Percentiles rank a stretch among this genome's conserved stretches.
Evolutionary conservation across 2,329 filamentous ascomycete genomes (phyloP).

Genomic region (Penicillium sp.): DNA sequence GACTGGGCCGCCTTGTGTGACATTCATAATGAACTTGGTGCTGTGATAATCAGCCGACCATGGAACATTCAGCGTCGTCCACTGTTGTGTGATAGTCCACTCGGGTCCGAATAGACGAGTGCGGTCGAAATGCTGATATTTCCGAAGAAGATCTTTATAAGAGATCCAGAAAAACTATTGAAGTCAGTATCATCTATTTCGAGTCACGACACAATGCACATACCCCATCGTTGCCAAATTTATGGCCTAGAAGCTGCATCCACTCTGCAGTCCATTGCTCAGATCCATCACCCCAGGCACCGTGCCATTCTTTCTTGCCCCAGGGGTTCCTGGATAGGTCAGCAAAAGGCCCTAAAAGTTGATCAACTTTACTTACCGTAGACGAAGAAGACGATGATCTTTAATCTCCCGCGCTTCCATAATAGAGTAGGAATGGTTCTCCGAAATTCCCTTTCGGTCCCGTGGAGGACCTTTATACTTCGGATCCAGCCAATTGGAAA

Average conservation of each 20-base stretch:
- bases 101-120: constrained; percentile 61
- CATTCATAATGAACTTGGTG: constrained; percentile 58
- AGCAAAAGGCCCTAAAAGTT: constrained; percentile 5
- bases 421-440: constrained; percentile 58
- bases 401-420: constrained; percentile 62
- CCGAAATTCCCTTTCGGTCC: constrained; percentile 45
- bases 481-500: constrained; percentile 45
- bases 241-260: constrained; percentile 69
- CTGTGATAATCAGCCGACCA: constrained; percentile 63
- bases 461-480: constrained; percentile 35
- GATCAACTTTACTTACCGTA: constrained; percentile 48
- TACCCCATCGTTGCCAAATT: constrained; percentile 73
- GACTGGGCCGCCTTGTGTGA: constrained; percentile 53
- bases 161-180: constrained; percentile 58
- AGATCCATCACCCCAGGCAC: constrained; percentile 78
- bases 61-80: constrained; percentile 60
- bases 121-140: constrained; percentile 61
- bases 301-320: constrained; percentile 78
- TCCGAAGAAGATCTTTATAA: constrained; percentile 58
- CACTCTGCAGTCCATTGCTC: constrained; percentile 82
- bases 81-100: constrained; percentile 61
- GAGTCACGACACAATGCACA: not conserved
- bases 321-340: constrained; percentile 65
- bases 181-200: constrained; percentile 1
- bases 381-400: constrained; percentile 62